These are phyloP conservation scores for Passiflora organensis DNA, from an alignment of 345 rosid genomes.

Conservation along the genomic window DNA sequence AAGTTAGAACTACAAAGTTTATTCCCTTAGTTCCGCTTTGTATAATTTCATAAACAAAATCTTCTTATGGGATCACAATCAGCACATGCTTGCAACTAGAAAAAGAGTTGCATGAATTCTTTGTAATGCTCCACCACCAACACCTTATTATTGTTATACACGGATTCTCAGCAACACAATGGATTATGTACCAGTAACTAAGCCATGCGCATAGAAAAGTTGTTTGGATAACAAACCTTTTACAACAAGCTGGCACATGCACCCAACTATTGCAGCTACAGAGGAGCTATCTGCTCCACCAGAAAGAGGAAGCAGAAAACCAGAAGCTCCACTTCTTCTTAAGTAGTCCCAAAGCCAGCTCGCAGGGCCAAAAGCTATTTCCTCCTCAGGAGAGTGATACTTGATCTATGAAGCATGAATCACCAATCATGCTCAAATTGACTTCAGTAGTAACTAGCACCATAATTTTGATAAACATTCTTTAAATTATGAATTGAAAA, in stretches of 20 bases:
- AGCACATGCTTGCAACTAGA: too few relatives aligned
- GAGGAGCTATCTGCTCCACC: constrained; percentile 97
- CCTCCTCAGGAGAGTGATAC: constrained; percentile 90
- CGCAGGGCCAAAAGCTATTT: constrained; percentile 92
- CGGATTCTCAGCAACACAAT: too few relatives aligned
- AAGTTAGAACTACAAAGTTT: too few relatives aligned
- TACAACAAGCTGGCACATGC: constrained; percentile 98
- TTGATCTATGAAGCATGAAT: constrained; percentile 39
- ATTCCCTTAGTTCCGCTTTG: too few relatives aligned
- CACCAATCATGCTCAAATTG: constrained; percentile 2
- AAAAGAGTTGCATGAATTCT: too few relatives aligned
- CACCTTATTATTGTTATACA: too few relatives aligned
- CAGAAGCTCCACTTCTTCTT: constrained; percentile 97
- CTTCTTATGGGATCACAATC: too few relatives aligned
- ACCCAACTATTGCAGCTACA: constrained; percentile 98
- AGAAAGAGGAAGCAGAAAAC: constrained; percentile 96
- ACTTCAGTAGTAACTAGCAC: background rate
- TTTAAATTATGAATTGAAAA: background rate
- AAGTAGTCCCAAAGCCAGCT: constrained; percentile 99
- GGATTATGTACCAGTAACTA: too few relatives aligned
- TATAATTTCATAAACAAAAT: too few relatives aligned
- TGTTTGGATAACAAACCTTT: constrained; percentile 44
- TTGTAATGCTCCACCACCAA: too few relatives aligned
- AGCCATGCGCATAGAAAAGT: too few relatives aligned
- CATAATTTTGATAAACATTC: background rate